Conservation (phyloP, 2,329 filamentous ascomycete genomes). For the Exophiala sp. region DNA sequence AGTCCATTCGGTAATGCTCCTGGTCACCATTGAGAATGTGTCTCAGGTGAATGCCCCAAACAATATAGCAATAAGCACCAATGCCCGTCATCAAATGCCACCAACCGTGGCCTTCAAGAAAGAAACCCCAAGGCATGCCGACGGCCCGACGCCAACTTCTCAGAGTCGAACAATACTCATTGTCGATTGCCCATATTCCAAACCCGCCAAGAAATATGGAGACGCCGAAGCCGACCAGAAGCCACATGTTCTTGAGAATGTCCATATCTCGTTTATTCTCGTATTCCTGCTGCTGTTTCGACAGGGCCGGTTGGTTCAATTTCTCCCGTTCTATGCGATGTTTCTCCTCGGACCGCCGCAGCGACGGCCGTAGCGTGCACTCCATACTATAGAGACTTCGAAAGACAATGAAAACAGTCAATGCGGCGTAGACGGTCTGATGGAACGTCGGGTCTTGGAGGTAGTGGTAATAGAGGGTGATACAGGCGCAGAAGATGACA, state of each 20-base stretch:
- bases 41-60: slow-evolving; percentile 76
- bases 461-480: slow-evolving; percentile 75
- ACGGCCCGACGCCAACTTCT: slow-evolving; percentile 60
- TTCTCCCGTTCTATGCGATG: slow-evolving; percentile 37
- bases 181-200: slow-evolving; percentile 72
- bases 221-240: slow-evolving; percentile 63
- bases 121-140: slow-evolving; percentile 70
- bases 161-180: slow-evolving; percentile 63
- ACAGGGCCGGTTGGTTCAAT: slow-evolving; percentile 36
- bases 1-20: slow-evolving; percentile 63
- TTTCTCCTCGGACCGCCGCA: slow-evolving; percentile 46
- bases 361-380: slow-evolving; percentile 54
- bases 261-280: slow-evolving; percentile 52
- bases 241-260: slow-evolving; percentile 66
- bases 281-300: slow-evolving; percentile 42
- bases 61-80: slow-evolving; percentile 77
- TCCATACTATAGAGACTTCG: slow-evolving; percentile 76
- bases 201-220: slow-evolving; percentile 69
- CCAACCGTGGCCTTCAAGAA: slow-evolving; percentile 69
- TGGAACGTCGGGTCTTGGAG: slow-evolving; percentile 79
- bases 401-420: slow-evolving; percentile 65
- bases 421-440: slow-evolving; percentile 67
- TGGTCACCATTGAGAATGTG: slow-evolving; percentile 68
- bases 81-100: slow-evolving; percentile 77
- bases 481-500: slow-evolving; percentile 54